Conservation (phyloP, 768 basidiomycete species). For the Tylopilus balloui region DNA sequence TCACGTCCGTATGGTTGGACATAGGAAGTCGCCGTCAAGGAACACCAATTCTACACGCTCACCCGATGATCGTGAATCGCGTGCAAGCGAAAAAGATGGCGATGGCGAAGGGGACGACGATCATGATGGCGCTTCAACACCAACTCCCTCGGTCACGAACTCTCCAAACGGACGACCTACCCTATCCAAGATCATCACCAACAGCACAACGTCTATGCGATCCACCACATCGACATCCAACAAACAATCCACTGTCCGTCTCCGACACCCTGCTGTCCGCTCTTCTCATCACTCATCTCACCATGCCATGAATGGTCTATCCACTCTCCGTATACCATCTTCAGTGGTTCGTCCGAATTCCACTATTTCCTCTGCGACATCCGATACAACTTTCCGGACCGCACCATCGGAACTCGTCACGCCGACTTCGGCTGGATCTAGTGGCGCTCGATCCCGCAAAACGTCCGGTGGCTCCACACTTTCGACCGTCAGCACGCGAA, state of each 20-base stretch:
- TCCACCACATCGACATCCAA: slow-evolving; percentile 15
- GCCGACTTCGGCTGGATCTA: slow-evolving; percentile 26
- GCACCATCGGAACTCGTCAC: slow-evolving; percentile 28
- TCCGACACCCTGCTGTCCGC: slow-evolving; percentile 23
- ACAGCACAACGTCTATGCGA: slow-evolving; percentile 22
- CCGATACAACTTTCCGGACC: slow-evolving; percentile 31
- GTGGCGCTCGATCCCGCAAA: slow-evolving; percentile 27
- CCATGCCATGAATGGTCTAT: slow-evolving; percentile 20
- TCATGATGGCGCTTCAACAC: slow-evolving; percentile 13
- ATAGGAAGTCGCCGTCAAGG: slow-evolving; percentile 23
- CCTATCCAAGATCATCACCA: slow-evolving; percentile 26
- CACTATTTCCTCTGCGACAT: slow-evolving; percentile 29
- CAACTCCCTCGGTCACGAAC: slow-evolving; percentile 8
- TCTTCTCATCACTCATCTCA: slow-evolving; percentile 20
- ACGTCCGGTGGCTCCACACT: slow-evolving; percentile 27
- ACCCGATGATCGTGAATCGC: slow-evolving; percentile 1
- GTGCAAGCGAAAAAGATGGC: not conserved
- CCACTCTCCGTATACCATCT: slow-evolving; percentile 31
- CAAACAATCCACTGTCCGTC: slow-evolving; percentile 17
- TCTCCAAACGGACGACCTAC: slow-evolving; percentile 23
- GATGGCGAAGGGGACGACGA: slow-evolving; percentile 10
- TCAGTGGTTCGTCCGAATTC: slow-evolving; percentile 24
- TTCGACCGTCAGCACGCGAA: slow-evolving; percentile 29
- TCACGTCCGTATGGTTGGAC: slow-evolving; percentile 13
- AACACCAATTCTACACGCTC: slow-evolving; percentile 8